Evolutionary conservation across 805 yeast species (phyloP).

Genomic region (Metschnikowia gruessii): DNA sequence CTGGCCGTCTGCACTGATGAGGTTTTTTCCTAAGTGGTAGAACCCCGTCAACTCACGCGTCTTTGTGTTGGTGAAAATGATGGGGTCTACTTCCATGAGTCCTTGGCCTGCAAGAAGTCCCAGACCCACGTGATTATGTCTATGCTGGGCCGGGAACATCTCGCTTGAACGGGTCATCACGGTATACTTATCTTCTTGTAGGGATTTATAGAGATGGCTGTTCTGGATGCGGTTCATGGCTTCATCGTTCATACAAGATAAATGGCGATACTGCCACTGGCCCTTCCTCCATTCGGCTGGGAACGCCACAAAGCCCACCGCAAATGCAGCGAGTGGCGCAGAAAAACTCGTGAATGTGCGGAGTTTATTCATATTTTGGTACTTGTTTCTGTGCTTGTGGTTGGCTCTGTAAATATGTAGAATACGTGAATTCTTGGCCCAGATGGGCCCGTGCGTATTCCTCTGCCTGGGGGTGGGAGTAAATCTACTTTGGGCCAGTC

Average conservation of each 20-base stretch:
- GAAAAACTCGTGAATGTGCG: slow-evolving; percentile 13
- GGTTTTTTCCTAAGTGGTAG: slow-evolving; percentile 64
- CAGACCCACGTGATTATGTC: slow-evolving; percentile 60
- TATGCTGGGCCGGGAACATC: slow-evolving; percentile 55
- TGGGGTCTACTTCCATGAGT: slow-evolving; percentile 72
- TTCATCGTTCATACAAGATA: slow-evolving; percentile 21
- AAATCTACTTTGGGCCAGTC: neutral
- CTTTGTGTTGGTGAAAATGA: slow-evolving; percentile 52
- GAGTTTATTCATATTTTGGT: slow-evolving; percentile 9
- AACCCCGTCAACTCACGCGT: slow-evolving; percentile 59
- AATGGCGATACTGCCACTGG: slow-evolving; percentile 14
- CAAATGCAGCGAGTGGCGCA: slow-evolving; percentile 19
- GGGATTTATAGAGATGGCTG: slow-evolving; percentile 19
- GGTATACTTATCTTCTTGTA: slow-evolving; percentile 6
- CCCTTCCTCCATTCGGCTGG: slow-evolving; percentile 21
- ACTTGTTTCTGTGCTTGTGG: neutral
- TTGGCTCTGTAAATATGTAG: neutral
- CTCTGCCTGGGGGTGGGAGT: neutral
- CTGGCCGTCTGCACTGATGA: slow-evolving; percentile 67
- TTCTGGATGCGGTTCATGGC: slow-evolving; percentile 37
- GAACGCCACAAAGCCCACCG: slow-evolving; percentile 18
- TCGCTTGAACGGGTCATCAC: slow-evolving; percentile 17
- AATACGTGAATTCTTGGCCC: neutral
- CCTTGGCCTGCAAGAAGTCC: slow-evolving; percentile 70
- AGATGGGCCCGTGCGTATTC: neutral